These are phyloP conservation scores for Mollisia scopiformis DNA, from an alignment of 2,329 filamentous ascomycete species.

Conservation along the genomic window DNA sequence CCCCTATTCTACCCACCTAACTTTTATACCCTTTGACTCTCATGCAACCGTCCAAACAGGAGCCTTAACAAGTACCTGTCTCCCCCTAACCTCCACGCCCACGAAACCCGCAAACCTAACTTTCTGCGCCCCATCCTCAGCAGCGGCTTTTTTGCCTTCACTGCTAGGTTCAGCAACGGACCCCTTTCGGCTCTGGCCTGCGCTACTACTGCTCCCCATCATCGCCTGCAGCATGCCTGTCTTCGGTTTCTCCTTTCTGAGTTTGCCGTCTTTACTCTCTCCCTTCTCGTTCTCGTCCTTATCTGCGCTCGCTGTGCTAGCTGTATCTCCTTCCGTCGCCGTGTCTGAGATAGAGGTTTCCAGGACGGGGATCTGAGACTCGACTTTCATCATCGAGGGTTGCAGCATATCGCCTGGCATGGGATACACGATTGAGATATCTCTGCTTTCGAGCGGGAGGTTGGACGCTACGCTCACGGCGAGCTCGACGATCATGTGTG, in stretches of 20 bases:
- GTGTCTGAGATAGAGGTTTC: conserved; percentile 41
- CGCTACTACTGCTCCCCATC: conserved; percentile 33
- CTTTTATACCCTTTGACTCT: background rate
- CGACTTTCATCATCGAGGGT: conserved; percentile 81
- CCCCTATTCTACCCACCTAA: background rate
- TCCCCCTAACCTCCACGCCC: conserved; percentile 69
- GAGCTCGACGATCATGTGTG: conserved; percentile 90
- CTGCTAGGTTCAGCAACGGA: conserved; percentile 16
- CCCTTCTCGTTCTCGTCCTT: conserved; percentile 38
- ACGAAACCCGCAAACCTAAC: conserved; percentile 79
- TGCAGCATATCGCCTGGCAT: conserved; percentile 74
- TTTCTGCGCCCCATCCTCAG: conserved; percentile 44
- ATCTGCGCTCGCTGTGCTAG: conserved; percentile 34
- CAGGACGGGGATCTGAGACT: conserved; percentile 66
- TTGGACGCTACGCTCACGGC: conserved; percentile 85
- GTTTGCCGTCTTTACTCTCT: conserved; percentile 32
- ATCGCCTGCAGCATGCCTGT: conserved; percentile 42
- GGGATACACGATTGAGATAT: conserved; percentile 86
- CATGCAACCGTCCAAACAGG: conserved; percentile 67
- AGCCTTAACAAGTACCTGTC: conserved; percentile 75
- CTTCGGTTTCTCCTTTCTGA: conserved; percentile 35
- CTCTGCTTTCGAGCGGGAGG: conserved; percentile 86
- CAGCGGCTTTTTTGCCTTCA: conserved; percentile 29
- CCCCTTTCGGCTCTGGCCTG: conserved; percentile 32
- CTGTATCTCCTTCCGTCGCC: conserved; percentile 31